These are phyloP conservation scores for Talaromyces amestolkiae DNA, from an alignment of 2,329 filamentous ascomycete species.

Conservation along the genomic window DNA sequence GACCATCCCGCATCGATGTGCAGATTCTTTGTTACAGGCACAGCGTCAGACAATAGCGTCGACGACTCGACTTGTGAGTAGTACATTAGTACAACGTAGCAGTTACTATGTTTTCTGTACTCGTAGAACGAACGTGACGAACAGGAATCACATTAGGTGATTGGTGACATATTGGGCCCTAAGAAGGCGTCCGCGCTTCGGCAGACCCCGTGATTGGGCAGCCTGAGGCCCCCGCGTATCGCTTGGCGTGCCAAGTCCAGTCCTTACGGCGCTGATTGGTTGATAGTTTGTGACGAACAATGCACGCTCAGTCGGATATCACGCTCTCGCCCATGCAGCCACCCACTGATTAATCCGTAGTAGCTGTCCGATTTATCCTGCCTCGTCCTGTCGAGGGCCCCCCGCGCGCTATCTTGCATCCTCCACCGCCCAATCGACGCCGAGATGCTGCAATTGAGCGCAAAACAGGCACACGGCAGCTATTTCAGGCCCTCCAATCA, in stretches of 20 bases:
- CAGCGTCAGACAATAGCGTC: background rate
- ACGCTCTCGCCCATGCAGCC: background rate
- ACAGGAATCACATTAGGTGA: background rate
- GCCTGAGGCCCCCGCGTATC: conserved; percentile 4
- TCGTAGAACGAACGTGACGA: background rate
- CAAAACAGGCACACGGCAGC: conserved; percentile 11
- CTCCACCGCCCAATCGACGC: conserved; percentile 6
- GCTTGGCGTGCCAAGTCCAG: background rate
- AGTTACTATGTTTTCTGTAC: too few relatives aligned
- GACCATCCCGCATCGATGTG: background rate
- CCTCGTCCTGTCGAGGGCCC: background rate
- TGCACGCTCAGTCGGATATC: background rate
- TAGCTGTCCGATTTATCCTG: background rate
- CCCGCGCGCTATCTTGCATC: conserved; percentile 5
- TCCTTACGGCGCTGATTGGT: conserved; percentile 5
- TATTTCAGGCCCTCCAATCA: conserved; percentile 14
- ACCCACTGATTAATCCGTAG: conserved; percentile 2
- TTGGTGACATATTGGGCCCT: background rate
- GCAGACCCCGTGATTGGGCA: conserved; percentile 11
- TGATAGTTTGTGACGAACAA: conserved; percentile 8
- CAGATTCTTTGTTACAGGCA: background rate
- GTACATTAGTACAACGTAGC: too few relatives aligned
- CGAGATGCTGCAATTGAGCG: conserved; percentile 12
- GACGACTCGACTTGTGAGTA: background rate
- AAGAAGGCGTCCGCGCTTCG: conserved; percentile 1